Evolutionary conservation across 2,329 filamentous ascomycete species (phyloP), one percentile per base, ranked within the genome.

Genomic region (Ascochyta rabiei): DNA sequence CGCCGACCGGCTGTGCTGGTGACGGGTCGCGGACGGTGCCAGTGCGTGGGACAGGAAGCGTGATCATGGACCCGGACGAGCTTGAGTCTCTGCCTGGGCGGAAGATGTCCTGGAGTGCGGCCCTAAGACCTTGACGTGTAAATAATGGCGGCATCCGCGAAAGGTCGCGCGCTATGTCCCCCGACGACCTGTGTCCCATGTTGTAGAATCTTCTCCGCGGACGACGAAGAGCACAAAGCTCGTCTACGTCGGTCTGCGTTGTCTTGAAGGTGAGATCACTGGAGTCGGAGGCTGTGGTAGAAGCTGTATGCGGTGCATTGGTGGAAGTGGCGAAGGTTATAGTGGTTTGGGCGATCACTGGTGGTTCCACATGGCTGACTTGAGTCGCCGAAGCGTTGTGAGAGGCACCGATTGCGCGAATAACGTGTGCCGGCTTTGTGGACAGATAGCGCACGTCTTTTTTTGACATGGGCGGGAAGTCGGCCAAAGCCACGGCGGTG

Each of bases 401-500:
- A 5, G 50, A 46, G 4, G 19, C 63, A 16, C 72, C 73, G 12
- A 79, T 71, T 19, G 56, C 70, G 30, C 68, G 66, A 24, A 78
- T 64, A 30, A 75, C 60, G 2, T 59, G 49, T 8, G 74, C 67
- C 18, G 77, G 66, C n/a, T 73, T 69, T 18, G 72, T 60, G 1
- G 73, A 76, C 6, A 80, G 72, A 3, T 50, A 45, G 10, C 60
- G 41, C 12, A 61, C 56, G 12, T 78, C 75, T 0, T 65, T 48
- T 13, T 60, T 46, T 1, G 73, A 72, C 9, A 79, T 24, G 1
- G 75, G 66, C 21, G 68, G 48, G 16, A 74, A 59, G 31, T 74
- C 63, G 30, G 76, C 72, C 24, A 65, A 70, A 21, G 79, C 69
- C 30, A 82, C 71, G 12, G 75, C 66, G 4, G 78, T 72, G 57